phyloP scores from a whole-genome alignment of 2,329 filamentous ascomycete species.

The Microdochium trichocladiopsis region DNA sequence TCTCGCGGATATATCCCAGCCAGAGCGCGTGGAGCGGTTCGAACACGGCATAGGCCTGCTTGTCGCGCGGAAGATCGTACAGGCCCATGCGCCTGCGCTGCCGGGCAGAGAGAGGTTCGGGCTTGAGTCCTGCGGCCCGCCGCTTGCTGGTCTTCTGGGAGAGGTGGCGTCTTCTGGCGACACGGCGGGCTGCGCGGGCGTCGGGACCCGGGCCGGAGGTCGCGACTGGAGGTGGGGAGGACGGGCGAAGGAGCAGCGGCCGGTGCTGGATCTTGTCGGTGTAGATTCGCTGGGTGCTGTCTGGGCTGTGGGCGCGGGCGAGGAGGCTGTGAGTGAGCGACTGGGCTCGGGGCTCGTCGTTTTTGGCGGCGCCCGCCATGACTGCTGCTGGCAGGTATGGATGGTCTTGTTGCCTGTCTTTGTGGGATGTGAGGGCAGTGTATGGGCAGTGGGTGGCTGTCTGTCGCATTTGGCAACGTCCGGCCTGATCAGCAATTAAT shows the following conservation, averaged over 20 bases:
- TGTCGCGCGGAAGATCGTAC: conserved; percentile 56
- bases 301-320: conserved; percentile 69
- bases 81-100: conserved; percentile 68
- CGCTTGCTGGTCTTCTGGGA: conserved; percentile 31
- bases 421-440: too few species aligned
- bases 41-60: conserved; percentile 61
- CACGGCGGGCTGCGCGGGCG: conserved; percentile 36
- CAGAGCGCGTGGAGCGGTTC: conserved; percentile 72
- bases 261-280: conserved; percentile 77
- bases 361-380: conserved; percentile 20
- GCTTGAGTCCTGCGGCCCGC: conserved; percentile 40
- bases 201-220: conserved; percentile 41
- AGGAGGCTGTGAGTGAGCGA: conserved; percentile 59
- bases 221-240: conserved; percentile 55
- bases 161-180: conserved; percentile 29
- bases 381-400: background rate
- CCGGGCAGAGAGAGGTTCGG: conserved; percentile 68
- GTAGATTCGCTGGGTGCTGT: conserved; percentile 65
- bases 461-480: too few species aligned
- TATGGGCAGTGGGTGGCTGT: too few species aligned
- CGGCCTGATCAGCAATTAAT: background rate
- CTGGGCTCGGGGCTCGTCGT: conserved; percentile 1
- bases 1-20: conserved; percentile 77
- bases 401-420: too few species aligned
- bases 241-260: conserved; percentile 70